Conservation (phyloP, 441 rosid genomes). For the Isatis lusitanica region DNA sequence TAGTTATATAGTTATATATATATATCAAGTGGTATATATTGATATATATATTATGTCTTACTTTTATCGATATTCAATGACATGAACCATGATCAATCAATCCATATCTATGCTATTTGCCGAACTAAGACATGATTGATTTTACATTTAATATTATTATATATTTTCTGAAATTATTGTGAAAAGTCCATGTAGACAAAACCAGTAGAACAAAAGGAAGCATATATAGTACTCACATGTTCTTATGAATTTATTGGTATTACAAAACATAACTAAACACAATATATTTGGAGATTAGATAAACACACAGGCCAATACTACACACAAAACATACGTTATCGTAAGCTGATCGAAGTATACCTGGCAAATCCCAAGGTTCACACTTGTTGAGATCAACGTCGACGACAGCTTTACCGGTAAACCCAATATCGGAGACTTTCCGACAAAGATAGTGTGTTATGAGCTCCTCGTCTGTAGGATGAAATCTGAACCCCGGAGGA, state of each 20-base stretch:
- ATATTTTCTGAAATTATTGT: neutral
- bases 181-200: neutral
- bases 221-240: neutral
- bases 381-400: constrained; percentile 75
- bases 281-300: neutral
- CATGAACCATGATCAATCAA: no score
- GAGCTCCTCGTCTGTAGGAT: constrained; percentile 77
- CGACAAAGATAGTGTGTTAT: constrained; percentile 55
- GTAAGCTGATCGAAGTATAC: constrained; percentile 29
- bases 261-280: neutral
- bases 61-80: neutral
- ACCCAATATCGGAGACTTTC: constrained; percentile 53
- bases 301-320: neutral
- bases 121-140: constrained; percentile 5
- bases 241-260: neutral
- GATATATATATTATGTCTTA: neutral
- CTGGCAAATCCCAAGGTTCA: constrained; percentile 85
- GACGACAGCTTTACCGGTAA: constrained; percentile 58
- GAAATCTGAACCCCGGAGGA: constrained; percentile 79
- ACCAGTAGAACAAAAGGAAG: neutral
- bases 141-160: neutral
- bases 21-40: neutral
- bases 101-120: constrained; percentile 2
- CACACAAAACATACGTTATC: neutral
- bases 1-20: no score